Evolutionary conservation across 306 rosid genomes (phyloP).

Genomic region (Betula pendula): DNA sequence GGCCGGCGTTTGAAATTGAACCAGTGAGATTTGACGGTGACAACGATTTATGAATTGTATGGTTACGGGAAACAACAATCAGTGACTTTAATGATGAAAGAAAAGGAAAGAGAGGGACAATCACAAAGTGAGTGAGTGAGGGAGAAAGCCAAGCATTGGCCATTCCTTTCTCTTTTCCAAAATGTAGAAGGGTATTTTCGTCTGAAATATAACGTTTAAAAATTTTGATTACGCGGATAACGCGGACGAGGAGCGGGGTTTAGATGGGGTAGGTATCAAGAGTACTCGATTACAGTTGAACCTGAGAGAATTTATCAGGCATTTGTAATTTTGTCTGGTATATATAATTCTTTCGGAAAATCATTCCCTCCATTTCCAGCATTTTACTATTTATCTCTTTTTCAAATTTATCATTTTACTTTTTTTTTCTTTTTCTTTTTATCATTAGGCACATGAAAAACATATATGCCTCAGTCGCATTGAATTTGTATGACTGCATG

Average conservation of each 20-base stretch:
- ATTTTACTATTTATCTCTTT: too few species aligned
- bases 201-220: slow-evolving; percentile 7
- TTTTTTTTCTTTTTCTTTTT: too few species aligned
- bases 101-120: neutral
- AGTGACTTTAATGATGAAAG: neutral
- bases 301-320: neutral
- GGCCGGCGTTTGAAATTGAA: slow-evolving; percentile 27
- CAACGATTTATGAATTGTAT: neutral
- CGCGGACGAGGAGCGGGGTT: slow-evolving; percentile 33
- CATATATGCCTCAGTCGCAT: too few species aligned
- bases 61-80: too few species aligned
- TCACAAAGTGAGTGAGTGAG: neutral
- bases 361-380: too few species aligned
- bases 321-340: too few species aligned
- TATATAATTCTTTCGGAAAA: too few species aligned
- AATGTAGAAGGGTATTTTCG: slow-evolving; percentile 20
- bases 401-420: too few species aligned
- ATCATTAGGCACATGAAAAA: too few species aligned
- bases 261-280: slow-evolving; percentile 2
- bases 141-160: neutral
- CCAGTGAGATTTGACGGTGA: slow-evolving; percentile 11
- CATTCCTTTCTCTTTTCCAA: neutral
- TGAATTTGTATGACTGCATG: too few species aligned
- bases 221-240: slow-evolving; percentile 25
- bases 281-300: neutral